Base-by-base conservation (phyloP, 1,139 yeast species). In the Geotrichum siamense region DNA sequence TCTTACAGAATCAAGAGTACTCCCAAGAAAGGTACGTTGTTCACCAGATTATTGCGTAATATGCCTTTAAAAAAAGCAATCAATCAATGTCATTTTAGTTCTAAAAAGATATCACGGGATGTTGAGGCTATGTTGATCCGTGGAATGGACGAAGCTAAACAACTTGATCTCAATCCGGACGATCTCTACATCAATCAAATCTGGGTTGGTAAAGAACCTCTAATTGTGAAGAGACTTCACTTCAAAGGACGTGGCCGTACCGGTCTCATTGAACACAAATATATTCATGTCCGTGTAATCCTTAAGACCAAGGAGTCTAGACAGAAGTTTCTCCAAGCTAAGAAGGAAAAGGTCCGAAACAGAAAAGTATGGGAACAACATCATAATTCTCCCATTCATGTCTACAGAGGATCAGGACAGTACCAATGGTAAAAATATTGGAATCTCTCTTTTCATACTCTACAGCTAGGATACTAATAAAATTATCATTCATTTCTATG, bases 121-220 rank as follows among this genome's bases (percentile, higher is more conserved):
- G 73, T 87, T 48, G 91, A 80, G 45, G 82, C 79, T 52, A 68
- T 89, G 63, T 72, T 91, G 48, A 76, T 79, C 56, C 70, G 75
- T 43, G 96, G 94, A 9, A 61, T 85, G 39, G 72, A 76, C 41
- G 87, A 85, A 58, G 87, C 89, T 22, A 68, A 73, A 50, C 68
- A 67, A 37, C 64, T 80, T 52, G 79, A 80, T 1, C 63, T 82
- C 51, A 65, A 81, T 52, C 73, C 76, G 17, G 75, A 81, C 53
- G 73, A 74, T 34, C 64, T 89, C 44, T 85, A 81, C 57, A 75
- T 91, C 49, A 79, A 82, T 42, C 84, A 84, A 59, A 77, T 87
- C 52, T 91, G 97, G 97, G 80, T 79, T 23, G 96, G 96, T 39
- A 79, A 86, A 50, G 97, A 89, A 62, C 96, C 96, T 13, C 59